phyloP scores from a whole-genome alignment of 495 filamentous ascomycete genomes.

The Trichoderma orchidacearum region DNA sequence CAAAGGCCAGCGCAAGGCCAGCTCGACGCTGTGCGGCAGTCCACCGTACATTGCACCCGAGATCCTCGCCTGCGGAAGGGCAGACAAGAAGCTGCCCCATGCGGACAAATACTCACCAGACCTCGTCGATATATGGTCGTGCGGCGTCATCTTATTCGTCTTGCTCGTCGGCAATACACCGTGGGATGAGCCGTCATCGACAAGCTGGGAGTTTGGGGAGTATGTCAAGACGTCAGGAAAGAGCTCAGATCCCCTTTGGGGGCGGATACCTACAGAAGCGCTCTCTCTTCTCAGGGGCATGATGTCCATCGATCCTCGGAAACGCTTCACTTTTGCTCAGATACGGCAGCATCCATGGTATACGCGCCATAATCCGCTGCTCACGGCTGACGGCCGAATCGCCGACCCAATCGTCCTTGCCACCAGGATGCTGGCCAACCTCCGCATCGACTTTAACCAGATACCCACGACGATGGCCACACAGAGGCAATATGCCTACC shows the following conservation, averaged over 20 bases:
- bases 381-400: slow-evolving; percentile 60
- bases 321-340: slow-evolving; percentile 75
- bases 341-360: slow-evolving; percentile 94
- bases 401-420: slow-evolving; percentile 70
- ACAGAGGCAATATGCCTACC: not conserved
- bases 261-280: slow-evolving; percentile 59
- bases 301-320: slow-evolving; percentile 65
- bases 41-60: slow-evolving; percentile 97
- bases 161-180: slow-evolving; percentile 92
- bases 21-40: slow-evolving; percentile 83
- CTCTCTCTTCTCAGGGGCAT: slow-evolving; percentile 86
- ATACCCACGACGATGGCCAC: slow-evolving; percentile 29
- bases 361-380: slow-evolving; percentile 64
- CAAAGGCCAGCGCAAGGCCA: slow-evolving; percentile 65
- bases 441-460: slow-evolving; percentile 82
- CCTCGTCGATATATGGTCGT: slow-evolving; percentile 90
- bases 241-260: slow-evolving; percentile 77
- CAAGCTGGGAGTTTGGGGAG: slow-evolving; percentile 73
- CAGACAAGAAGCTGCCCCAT: slow-evolving; percentile 31
- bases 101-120: slow-evolving; percentile 65
- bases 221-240: slow-evolving; percentile 68
- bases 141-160: slow-evolving; percentile 91
- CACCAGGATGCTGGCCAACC: slow-evolving; percentile 80
- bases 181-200: slow-evolving; percentile 82
- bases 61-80: slow-evolving; percentile 44